phyloP scores from a whole-genome alignment of 1,284 basidiomycete genomes.

The Ganoderma lingzhi region DNA sequence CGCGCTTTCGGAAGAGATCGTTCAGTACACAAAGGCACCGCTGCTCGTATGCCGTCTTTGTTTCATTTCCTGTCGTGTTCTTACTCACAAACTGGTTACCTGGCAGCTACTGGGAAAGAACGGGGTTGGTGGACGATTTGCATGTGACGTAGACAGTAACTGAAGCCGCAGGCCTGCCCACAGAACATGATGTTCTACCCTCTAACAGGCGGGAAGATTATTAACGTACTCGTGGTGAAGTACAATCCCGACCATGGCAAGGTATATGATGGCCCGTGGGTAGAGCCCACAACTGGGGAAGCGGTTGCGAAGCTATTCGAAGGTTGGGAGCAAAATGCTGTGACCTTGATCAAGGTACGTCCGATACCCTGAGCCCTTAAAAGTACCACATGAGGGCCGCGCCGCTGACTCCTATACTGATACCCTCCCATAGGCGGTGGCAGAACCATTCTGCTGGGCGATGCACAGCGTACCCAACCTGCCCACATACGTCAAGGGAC shows the following conservation, averaged over 20 bases:
- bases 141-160: not conserved
- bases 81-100: not conserved
- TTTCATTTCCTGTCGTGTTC: not conserved
- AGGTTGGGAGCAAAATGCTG: conserved; percentile 39
- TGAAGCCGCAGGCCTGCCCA: not conserved
- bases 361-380: too few relatives aligned
- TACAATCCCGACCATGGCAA: conserved; percentile 28
- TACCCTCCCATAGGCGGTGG: not conserved
- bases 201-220: conserved; percentile 10
- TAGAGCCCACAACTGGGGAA: conserved; percentile 25
- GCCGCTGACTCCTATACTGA: not conserved
- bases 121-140: not conserved
- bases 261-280: conserved; percentile 35
- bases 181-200: conserved; percentile 19
- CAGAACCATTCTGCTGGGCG: conserved; percentile 30
- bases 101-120: conserved; percentile 13
- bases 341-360: conserved; percentile 30
- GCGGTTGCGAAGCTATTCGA: conserved; percentile 32
- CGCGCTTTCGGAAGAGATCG: conserved; percentile 2
- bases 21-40: not conserved
- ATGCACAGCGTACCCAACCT: conserved; percentile 34
- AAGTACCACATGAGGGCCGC: not conserved
- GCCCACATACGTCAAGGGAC: conserved; percentile 35
- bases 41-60: not conserved
- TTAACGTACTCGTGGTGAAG: conserved; percentile 37